phyloP scores from a whole-genome alignment of 2,329 filamentous ascomycete genomes.

The Talaromyces sp. region DNA sequence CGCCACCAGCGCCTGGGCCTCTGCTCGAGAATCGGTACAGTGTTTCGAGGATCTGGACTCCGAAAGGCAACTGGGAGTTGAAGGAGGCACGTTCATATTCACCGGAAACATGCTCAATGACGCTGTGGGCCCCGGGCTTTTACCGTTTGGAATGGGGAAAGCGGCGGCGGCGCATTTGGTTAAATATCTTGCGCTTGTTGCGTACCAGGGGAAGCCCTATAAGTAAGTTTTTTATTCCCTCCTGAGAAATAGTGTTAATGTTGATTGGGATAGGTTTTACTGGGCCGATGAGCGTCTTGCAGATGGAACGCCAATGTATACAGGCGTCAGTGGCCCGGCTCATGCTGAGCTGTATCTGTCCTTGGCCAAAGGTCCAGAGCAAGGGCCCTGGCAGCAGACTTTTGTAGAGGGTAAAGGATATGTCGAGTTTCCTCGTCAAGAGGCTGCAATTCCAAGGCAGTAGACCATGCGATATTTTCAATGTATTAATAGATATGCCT shows the following conservation, averaged over 20 bases:
- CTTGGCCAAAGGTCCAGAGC: neutral
- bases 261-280: neutral
- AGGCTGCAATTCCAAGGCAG: neutral
- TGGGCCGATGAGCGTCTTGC: neutral
- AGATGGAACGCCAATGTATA: neutral
- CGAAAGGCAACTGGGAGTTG: neutral
- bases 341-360: slow-evolving; percentile 2
- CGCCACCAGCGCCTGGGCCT: neutral
- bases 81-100: neutral
- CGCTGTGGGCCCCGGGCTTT: neutral
- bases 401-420: slow-evolving; percentile 6
- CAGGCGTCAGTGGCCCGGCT: neutral
- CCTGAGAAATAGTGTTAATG: too few relatives aligned
- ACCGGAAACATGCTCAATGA: neutral
- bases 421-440: neutral
- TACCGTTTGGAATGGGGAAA: slow-evolving; percentile 2
- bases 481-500: neutral
- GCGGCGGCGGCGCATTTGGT: neutral
- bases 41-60: neutral
- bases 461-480: neutral
- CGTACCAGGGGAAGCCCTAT: neutral
- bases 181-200: neutral
- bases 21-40: neutral
- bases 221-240: slow-evolving; percentile 1
- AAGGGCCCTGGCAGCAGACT: slow-evolving; percentile 3